phyloP scores from a whole-genome alignment of 75 land plant genomes.

The Sequoia sempervirens region DNA sequence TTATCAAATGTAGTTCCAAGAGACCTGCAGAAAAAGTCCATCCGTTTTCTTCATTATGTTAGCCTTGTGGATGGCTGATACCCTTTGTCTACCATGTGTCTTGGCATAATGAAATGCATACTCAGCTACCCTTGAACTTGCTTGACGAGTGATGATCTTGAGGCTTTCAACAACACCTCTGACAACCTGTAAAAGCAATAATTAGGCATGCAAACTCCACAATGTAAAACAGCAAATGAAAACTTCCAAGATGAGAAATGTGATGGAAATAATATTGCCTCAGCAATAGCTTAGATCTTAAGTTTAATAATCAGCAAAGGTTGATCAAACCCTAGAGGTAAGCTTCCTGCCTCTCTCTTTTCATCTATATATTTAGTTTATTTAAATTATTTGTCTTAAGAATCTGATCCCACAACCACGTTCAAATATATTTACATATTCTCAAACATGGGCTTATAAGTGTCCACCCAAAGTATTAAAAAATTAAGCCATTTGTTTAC shows the following conservation, averaged over 20 bases:
- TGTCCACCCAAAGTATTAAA: neutral
- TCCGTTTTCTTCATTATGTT: conserved; percentile 99
- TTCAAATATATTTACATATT: neutral
- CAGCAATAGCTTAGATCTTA: neutral
- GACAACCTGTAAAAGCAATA: conserved; percentile 60
- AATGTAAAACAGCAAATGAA: neutral
- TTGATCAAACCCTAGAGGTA: neutral
- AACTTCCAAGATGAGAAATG: neutral
- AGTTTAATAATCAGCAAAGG: neutral
- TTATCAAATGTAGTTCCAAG: conserved; percentile 4
- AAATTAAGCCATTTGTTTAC: neutral
- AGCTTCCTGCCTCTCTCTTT: neutral
- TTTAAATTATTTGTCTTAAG: neutral
- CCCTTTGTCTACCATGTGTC: conserved; percentile 72
- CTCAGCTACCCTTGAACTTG: conserved; percentile 86
- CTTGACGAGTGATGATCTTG: conserved; percentile 91
- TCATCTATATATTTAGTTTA: neutral
- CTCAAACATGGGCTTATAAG: neutral
- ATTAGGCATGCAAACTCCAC: neutral
- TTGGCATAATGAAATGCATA: conserved; percentile 97
- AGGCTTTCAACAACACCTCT: conserved; percentile 96
- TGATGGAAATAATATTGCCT: neutral
- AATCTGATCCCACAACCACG: neutral
- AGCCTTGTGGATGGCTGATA: conserved; percentile 96
- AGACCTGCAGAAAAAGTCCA: conserved; percentile 91